These are phyloP conservation scores for Allium cepa DNA, from an alignment of 106 monocot species.

Conservation along the genomic window DNA sequence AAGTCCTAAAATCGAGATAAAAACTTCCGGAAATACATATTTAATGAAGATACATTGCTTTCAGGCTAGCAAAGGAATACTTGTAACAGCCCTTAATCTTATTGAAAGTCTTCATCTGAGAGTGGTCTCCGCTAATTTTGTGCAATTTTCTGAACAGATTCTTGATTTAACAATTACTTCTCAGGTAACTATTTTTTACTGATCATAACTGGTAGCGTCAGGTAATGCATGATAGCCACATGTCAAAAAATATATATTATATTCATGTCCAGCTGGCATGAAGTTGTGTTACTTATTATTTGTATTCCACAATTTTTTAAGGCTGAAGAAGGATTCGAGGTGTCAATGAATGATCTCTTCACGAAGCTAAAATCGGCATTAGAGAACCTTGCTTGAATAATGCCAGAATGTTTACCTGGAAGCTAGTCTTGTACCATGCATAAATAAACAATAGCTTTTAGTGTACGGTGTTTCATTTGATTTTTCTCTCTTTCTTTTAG, in stretches of 20 bases:
- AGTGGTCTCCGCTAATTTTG: neutral
- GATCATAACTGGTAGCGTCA: neutral
- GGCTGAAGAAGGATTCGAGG: neutral
- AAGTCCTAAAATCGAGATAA: neutral
- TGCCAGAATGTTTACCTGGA: too few relatives aligned
- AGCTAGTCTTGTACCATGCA: too few relatives aligned
- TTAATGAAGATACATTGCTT: neutral
- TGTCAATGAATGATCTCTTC: neutral
- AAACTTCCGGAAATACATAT: neutral
- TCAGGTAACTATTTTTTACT: neutral
- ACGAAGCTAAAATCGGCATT: neutral
- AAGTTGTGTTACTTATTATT: too few relatives aligned
- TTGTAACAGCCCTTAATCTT: neutral
- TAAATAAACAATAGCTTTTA: too few relatives aligned
- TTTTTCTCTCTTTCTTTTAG: too few relatives aligned
- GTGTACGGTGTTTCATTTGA: too few relatives aligned
- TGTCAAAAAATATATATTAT: too few relatives aligned
- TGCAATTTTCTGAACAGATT: neutral
- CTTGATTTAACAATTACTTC: conserved; percentile 2
- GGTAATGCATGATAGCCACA: too few relatives aligned
- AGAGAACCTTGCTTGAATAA: neutral
- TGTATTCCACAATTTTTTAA: neutral
- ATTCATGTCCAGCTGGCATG: too few relatives aligned
- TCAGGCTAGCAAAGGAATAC: neutral
- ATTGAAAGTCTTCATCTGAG: neutral